These are phyloP conservation scores for Penstemon newberryi DNA, from an alignment of 257 asterid species.

Conservation along the genomic window DNA sequence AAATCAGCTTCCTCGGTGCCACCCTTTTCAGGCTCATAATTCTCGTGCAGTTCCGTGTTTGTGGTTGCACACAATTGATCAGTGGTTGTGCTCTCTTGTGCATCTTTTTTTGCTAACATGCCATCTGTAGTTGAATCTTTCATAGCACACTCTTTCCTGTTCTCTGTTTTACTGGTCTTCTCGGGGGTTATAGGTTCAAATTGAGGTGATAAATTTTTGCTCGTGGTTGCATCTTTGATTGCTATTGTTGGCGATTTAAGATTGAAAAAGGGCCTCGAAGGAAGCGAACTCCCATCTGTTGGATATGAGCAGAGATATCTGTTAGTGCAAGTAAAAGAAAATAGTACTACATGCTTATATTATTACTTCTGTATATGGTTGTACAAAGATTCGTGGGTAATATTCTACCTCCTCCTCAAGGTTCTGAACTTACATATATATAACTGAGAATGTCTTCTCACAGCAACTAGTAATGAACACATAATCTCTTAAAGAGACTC, in stretches of 20 bases:
- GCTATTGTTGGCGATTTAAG: conserved; percentile 47
- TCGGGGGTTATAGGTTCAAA: conserved; percentile 69
- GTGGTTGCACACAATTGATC: conserved; percentile 35
- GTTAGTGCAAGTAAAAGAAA: conserved; percentile 25
- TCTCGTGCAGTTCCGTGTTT: conserved; percentile 51
- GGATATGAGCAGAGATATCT: conserved; percentile 22
- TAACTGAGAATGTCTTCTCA: conserved; percentile 10
- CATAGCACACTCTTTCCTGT: conserved; percentile 28
- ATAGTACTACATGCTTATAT: conserved; percentile 2
- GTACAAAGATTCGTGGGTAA: background rate
- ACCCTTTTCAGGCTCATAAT: conserved; percentile 76
- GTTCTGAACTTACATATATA: conserved; percentile 7
- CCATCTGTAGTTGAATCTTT: conserved; percentile 28
- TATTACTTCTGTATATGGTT: no score
- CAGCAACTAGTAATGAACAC: background rate
- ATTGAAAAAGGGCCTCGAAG: conserved; percentile 41
- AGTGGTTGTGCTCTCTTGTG: conserved; percentile 25
- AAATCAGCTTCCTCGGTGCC: conserved; percentile 48
- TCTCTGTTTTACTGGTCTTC: conserved; percentile 35
- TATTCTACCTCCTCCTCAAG: conserved; percentile 15
- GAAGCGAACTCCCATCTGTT: conserved; percentile 54
- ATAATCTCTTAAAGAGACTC: conserved; percentile 19
- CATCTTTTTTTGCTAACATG: conserved; percentile 25
- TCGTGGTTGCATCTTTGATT: conserved; percentile 36
- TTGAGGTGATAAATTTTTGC: conserved; percentile 32